A percentile compares a stretch with the other conserved stretches of the same genome.
Conservation (phyloP, 192 early-diverging fungal species). For the Cetraspora pellucida region DNA sequence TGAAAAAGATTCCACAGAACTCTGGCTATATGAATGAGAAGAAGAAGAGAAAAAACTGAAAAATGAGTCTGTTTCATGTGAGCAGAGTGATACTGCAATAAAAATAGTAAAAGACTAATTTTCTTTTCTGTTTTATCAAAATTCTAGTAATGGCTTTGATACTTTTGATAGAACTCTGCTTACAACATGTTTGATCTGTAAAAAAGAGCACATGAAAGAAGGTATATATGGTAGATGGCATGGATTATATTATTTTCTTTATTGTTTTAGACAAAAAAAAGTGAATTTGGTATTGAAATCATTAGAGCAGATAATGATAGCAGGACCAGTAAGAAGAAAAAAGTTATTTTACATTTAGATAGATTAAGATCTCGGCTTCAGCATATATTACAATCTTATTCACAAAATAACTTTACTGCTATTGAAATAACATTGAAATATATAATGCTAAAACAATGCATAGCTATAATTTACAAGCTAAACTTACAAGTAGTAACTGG, state of each 20-base stretch:
- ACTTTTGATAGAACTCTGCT: too few species aligned
- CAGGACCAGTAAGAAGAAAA: background rate
- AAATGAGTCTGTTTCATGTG: too few species aligned
- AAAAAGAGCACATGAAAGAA: too few species aligned
- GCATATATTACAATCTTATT: constrained; percentile 5
- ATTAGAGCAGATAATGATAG: background rate
- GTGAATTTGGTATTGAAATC: background rate
- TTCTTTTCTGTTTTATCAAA: too few species aligned
- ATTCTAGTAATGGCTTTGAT: too few species aligned
- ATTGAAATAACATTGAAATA: constrained; percentile 13
- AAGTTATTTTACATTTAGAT: background rate
- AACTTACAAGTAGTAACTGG: constrained; percentile 1
- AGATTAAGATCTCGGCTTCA: background rate
- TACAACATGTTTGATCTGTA: too few species aligned
- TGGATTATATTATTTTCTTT: constrained; percentile 13
- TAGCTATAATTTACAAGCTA: constrained; percentile 13
- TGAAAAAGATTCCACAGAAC: too few species aligned
- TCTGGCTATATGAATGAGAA: too few species aligned
- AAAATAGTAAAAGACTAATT: too few species aligned
- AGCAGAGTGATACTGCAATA: too few species aligned
- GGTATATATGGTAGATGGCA: background rate
- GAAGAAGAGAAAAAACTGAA: too few species aligned
- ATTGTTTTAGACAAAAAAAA: constrained; percentile 1
- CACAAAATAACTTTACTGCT: constrained; percentile 22
- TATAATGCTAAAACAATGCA: constrained; percentile 3